Evolutionary conservation across 2,329 filamentous ascomycete genomes (phyloP), one percentile per base, ranked within the genome.

Genomic region (Cladobotryum protrusum): DNA sequence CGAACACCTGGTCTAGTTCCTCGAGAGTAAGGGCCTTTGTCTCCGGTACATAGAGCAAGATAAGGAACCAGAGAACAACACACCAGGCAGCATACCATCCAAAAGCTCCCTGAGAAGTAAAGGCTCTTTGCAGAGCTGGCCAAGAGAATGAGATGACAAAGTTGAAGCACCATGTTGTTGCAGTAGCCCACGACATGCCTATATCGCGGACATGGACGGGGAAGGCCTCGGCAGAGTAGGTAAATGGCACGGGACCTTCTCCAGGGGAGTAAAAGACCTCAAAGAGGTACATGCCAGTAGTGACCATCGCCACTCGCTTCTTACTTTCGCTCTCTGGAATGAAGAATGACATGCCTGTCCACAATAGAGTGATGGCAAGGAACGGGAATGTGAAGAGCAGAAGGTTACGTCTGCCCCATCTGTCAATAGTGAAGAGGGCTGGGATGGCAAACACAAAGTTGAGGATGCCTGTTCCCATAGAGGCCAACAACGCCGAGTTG

Each of bases 11-110:
- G 60, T 77, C 73, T 8, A 77, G 69, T 49, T 77, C 74, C 52
- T 77, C 74, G 0, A 77, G 65, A 0, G 73, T 76, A 48, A 72
- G 69, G 35, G 75, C 72, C 61, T 76, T 76, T 2, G 74, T 77
- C 60, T 77, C 74, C 0, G 73, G 74, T 0, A 77, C 69, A 45
- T 75, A 68, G 24, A 74, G 65, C 53, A 76, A 75, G 54, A 76
- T 76, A 54, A 77, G 65, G 37, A 67, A 49, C 58, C 75, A 69
- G 0, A 73, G 74, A 0, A 74, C 58, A 1, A 72, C 39, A 54
- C 77, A 77, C 33, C 76, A 69, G 2, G 66, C 73, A 0, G 73
- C 73, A 42, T 77, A 77, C 55, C 74, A 69, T 0, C 68, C 68
- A 49, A 69, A 68, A 4, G 64, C 65, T 15, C 65, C 65, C 2